Evolutionary conservation across 345 rosid species (phyloP).

Genomic region (Eucalyptus pauciflora): DNA sequence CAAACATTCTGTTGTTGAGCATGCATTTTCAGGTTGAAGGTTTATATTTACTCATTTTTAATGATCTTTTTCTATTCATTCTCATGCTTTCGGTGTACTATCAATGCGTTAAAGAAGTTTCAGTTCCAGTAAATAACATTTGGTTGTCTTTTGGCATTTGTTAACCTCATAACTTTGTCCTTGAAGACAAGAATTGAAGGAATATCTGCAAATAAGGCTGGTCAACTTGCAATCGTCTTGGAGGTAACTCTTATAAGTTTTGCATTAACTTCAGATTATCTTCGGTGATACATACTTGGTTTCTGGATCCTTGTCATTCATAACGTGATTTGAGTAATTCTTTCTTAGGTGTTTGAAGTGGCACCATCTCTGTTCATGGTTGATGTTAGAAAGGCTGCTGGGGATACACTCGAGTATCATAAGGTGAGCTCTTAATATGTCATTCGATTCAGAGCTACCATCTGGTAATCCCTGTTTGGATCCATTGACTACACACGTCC

Average conservation of each 20-base stretch:
- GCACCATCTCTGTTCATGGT: conserved; percentile 93
- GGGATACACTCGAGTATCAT: conserved; percentile 85
- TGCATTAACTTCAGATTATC: neutral
- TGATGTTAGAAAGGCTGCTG: conserved; percentile 82
- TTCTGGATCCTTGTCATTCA: neutral
- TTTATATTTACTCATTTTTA: neutral
- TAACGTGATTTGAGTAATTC: neutral
- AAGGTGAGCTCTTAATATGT: conserved; percentile 33
- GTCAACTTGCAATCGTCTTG: conserved; percentile 65
- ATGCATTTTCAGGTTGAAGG: neutral
- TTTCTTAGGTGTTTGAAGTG: conserved; percentile 62
- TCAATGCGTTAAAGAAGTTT: neutral
- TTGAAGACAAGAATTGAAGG: conserved; percentile 72
- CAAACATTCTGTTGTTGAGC: neutral
- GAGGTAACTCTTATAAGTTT: conserved; percentile 33
- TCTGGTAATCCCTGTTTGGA: neutral
- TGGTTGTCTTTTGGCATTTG: neutral
- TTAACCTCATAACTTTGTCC: neutral
- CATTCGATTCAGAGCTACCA: neutral
- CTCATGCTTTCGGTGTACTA: neutral
- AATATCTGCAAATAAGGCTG: conserved; percentile 32
- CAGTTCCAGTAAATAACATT: neutral
- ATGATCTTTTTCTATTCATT: neutral
- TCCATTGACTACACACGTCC: neutral
- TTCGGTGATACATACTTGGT: neutral